Evolutionary conservation across 148 eudicot species (phyloP).

Genomic region (Pharnaceum exiguum): DNA sequence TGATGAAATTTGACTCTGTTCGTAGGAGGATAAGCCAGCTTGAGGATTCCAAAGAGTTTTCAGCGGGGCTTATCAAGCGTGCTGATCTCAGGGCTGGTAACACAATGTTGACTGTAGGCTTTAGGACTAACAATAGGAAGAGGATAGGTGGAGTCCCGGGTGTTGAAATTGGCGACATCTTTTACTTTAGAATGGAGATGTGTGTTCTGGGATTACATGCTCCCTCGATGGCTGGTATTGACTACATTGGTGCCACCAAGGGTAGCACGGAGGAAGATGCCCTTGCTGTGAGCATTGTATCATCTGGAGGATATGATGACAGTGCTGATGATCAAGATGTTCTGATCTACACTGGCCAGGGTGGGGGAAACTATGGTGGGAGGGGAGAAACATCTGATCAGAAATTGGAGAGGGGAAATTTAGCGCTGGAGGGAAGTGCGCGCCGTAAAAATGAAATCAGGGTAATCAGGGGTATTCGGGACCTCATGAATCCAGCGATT

Average conservation of each 20-base stretch:
- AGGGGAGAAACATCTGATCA: constrained; percentile 67
- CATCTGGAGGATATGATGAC: constrained; percentile 89
- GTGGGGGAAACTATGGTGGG: constrained; percentile 67
- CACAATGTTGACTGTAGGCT: constrained; percentile 56
- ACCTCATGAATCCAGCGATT: constrained; percentile 27
- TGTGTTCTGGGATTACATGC: constrained; percentile 81
- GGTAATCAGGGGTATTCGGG: constrained; percentile 78
- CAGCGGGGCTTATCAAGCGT: constrained; percentile 43
- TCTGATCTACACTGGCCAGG: constrained; percentile 78
- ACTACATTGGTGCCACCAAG: constrained; percentile 49
- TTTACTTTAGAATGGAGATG: constrained; percentile 89
- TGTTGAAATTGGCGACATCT: constrained; percentile 81
- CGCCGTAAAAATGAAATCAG: constrained; percentile 69
- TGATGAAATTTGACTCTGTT: constrained; percentile 56
- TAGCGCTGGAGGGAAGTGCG: constrained; percentile 80
- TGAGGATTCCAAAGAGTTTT: constrained; percentile 56
- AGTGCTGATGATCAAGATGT: constrained; percentile 67
- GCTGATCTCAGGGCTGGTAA: constrained; percentile 61
- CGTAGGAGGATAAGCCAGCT: constrained; percentile 63
- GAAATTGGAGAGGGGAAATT: constrained; percentile 89
- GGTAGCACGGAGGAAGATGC: constrained; percentile 59
- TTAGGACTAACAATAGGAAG: constrained; percentile 59
- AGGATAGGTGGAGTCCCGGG: constrained; percentile 83
- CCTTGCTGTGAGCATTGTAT: constrained; percentile 78
- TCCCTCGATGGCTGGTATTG: constrained; percentile 94